Evolutionary conservation across 139 green algal genomes (phyloP), one percentile per base, ranked within the genome.

Genomic region (Micractinium conductrix): DNA sequence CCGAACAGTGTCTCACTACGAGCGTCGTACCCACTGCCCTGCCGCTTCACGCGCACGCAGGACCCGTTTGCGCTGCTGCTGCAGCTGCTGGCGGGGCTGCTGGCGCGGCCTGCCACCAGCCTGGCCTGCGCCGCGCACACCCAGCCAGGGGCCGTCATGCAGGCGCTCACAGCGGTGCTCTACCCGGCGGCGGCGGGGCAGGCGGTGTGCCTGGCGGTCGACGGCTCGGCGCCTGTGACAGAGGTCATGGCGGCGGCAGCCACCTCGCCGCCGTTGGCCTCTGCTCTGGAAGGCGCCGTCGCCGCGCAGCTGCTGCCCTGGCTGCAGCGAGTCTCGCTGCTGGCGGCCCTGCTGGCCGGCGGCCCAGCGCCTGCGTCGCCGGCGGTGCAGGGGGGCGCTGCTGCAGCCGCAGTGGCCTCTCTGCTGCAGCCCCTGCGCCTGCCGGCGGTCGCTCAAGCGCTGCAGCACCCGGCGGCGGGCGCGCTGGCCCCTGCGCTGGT

Each of bases 81-180:
- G 14, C 26, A 35, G n/a, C 79, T 84, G 60, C 79, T 84, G 43
- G 43, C 65, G 1, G 78, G 60, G 10, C 60, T 83, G 78, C 78
- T 83, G n/a, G 35, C 42, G 9, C 8, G 16, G 1, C 63, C 42
- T 9, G 26, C 30, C 30, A 12, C 28, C 43, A 35, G 58, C 78
- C 78, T 55, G 4, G 38, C 5, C 28, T 63, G 44, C 40, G 48
- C 12, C 42, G 67, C 69, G 24, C 63, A 78, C 62, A 8, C n/a
- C 19, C 43, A 78, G 33, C 79, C 79, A 28, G 79, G 43, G 19
- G 60, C 79, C 9, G 63, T 84, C 30, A 40, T 84, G 30, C 21
- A 76, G n/a, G 63, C 45, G 21, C 33, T 73, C 8, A 24, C 58
- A 6, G 65, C 63, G 8, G 65, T 72, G 63, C 38, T 75, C 33